A percentile compares a stretch with the other conserved stretches of the same genome.
These are phyloP conservation scores for Amylostereum areolatum DNA, from an alignment of 1,284 basidiomycete genomes.

Conservation along the genomic window DNA sequence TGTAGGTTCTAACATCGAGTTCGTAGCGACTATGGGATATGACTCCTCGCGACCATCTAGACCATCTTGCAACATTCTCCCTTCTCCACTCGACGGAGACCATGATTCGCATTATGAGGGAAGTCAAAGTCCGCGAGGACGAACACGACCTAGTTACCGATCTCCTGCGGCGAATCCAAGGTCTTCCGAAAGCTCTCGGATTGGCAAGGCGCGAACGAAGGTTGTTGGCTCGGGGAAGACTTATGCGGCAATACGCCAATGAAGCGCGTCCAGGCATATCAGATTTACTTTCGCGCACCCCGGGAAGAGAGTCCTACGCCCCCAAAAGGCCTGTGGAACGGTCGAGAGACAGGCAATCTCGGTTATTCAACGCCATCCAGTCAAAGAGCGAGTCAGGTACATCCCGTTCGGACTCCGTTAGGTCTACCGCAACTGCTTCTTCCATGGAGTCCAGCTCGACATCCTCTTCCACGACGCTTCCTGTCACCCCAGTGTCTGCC, in stretches of 20 bases:
- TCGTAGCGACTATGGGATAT: constrained; percentile 58
- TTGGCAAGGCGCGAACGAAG: constrained; percentile 68
- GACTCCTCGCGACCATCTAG: constrained; percentile 65
- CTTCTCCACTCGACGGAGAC: constrained; percentile 63
- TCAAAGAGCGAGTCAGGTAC: constrained; percentile 35
- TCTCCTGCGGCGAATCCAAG: constrained; percentile 55
- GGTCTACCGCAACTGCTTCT: constrained; percentile 33
- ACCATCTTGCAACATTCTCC: constrained; percentile 61
- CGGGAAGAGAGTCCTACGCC: neutral
- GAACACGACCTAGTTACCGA: constrained; percentile 70
- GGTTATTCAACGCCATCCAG: constrained; percentile 35
- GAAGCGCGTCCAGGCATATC: neutral
- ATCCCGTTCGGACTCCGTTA: constrained; percentile 40
- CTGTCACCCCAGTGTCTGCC: constrained; percentile 10
- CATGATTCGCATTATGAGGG: constrained; percentile 69
- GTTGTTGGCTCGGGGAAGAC: constrained; percentile 61
- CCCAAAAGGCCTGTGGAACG: neutral
- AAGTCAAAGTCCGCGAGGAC: constrained; percentile 80
- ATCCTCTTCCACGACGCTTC: constrained; percentile 14
- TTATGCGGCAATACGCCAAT: constrained; percentile 7
- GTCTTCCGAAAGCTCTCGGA: constrained; percentile 41
- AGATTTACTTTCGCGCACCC: neutral
- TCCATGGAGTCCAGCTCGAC: constrained; percentile 23
- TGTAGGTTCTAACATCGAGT: neutral
- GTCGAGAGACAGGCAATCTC: constrained; percentile 18